These are phyloP conservation scores for Candida buenavistaensis DNA, from an alignment of 1,139 yeast genomes.

Conservation along the genomic window DNA sequence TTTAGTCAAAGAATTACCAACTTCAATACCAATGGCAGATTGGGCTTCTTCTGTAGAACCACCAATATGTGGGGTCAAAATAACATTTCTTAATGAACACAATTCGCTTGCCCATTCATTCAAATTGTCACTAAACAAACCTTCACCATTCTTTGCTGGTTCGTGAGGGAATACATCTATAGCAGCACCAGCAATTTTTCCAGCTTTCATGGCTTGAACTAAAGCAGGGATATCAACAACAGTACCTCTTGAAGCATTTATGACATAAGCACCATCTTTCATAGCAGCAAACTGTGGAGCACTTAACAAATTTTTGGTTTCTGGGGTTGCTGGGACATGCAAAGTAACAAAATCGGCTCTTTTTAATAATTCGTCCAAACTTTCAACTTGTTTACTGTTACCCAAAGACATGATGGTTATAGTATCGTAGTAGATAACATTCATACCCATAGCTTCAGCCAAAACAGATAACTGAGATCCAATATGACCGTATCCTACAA, in stretches of 20 bases:
- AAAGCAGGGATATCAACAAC: conserved; percentile 95
- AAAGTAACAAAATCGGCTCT: conserved; percentile 86
- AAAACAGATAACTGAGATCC: conserved; percentile 95
- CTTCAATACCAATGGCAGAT: conserved; percentile 96
- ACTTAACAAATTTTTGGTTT: conserved; percentile 86
- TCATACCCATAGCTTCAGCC: conserved; percentile 98
- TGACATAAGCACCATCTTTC: conserved; percentile 94
- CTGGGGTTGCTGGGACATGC: conserved; percentile 95
- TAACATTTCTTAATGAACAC: conserved; percentile 79
- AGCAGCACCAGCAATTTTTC: conserved; percentile 97
- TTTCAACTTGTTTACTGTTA: conserved; percentile 89
- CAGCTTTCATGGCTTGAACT: conserved; percentile 86
- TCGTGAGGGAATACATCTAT: conserved; percentile 96
- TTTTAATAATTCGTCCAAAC: conserved; percentile 78
- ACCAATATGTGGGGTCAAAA: conserved; percentile 97
- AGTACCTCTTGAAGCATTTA: conserved; percentile 97
- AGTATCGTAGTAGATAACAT: conserved; percentile 90
- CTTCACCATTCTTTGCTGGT: conserved; percentile 96
- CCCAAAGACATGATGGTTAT: conserved; percentile 95
- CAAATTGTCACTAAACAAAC: conserved; percentile 66
- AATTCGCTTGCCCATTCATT: conserved; percentile 87
- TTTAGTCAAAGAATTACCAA: conserved; percentile 78
- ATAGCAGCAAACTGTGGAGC: conserved; percentile 91
- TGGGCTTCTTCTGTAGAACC: conserved; percentile 99
- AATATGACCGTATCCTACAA: conserved; percentile 97